Evolutionary conservation across 495 filamentous ascomycete species (phyloP).

Genomic region (Hypoxylon fuscum): DNA sequence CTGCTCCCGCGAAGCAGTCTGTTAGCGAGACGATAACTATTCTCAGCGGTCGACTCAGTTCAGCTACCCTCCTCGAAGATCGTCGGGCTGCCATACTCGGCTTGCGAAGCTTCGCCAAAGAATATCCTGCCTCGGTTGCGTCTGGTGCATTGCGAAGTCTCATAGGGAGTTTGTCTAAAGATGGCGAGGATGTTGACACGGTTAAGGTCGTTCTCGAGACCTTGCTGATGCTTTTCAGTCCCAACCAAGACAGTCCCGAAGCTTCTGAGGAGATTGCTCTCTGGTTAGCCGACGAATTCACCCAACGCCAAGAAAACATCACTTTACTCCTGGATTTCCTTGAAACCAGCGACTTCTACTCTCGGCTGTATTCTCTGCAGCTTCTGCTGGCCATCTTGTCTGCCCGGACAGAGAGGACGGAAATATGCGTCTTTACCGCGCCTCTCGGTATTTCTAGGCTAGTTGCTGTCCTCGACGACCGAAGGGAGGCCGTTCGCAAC

Average conservation of each 20-base stretch:
- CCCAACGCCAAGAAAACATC: conserved; percentile 98
- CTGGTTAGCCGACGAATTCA: conserved; percentile 98
- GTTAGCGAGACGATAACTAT: conserved; percentile 92
- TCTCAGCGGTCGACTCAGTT: conserved; percentile 84
- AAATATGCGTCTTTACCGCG: conserved; percentile 91
- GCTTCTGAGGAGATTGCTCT: conserved; percentile 96
- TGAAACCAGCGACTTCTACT: conserved; percentile 89
- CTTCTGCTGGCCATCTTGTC: conserved; percentile 84
- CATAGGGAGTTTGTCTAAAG: conserved; percentile 83
- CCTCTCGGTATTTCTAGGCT: conserved; percentile 88
- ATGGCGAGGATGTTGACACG: conserved; percentile 96
- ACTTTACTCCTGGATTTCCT: conserved; percentile 88
- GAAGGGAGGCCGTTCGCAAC: conserved; percentile 87
- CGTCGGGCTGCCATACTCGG: conserved; percentile 91
- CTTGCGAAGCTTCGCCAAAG: conserved; percentile 92
- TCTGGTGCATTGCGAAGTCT: conserved; percentile 86
- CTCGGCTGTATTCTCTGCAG: conserved; percentile 90
- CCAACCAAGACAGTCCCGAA: conserved; percentile 74
- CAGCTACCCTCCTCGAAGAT: conserved; percentile 91
- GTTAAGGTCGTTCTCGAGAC: conserved; percentile 95
- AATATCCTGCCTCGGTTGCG: conserved; percentile 95
- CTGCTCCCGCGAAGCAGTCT: conserved; percentile 94
- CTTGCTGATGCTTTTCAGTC: conserved; percentile 85
- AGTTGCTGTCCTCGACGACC: conserved; percentile 83
- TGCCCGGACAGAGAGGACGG: conserved; percentile 92